Evolutionary conservation across 345 rosid genomes (phyloP).

Genomic region (Citrus australasica): DNA sequence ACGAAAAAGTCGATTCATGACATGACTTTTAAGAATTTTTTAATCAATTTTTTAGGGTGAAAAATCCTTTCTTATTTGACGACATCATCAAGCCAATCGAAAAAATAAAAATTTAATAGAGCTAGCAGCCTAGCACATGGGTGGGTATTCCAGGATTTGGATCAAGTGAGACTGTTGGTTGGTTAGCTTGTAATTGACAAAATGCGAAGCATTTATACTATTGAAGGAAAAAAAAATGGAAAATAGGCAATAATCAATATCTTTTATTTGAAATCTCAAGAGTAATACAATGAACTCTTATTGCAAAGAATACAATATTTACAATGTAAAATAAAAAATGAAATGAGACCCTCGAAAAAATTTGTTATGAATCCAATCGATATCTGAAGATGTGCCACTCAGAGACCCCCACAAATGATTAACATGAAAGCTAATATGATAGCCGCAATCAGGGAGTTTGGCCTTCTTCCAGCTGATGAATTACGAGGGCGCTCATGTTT

Average conservation of each 20-base stretch:
- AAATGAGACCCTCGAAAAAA: neutral
- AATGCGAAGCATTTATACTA: neutral
- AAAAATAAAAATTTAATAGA: too few species aligned
- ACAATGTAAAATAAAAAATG: neutral
- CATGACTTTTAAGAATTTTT: neutral
- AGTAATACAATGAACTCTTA: neutral
- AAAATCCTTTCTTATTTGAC: neutral
- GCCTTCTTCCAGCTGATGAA: conserved; percentile 16
- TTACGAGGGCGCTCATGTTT: conserved; percentile 29
- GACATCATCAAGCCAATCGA: too few species aligned
- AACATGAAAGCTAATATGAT: conserved; percentile 9
- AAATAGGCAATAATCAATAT: neutral
- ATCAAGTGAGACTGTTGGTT: too few species aligned
- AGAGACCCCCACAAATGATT: neutral
- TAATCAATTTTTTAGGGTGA: neutral
- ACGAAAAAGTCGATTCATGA: neutral
- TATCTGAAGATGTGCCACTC: neutral
- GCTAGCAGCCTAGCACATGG: too few species aligned
- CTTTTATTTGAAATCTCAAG: neutral
- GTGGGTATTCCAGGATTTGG: too few species aligned
- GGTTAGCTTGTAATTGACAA: too few species aligned
- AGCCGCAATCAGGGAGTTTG: neutral
- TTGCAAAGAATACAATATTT: neutral
- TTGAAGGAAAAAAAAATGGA: neutral
- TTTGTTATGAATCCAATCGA: neutral